Conservation (phyloP, 73 alveolate species). For the Tetrahymena elliotti region DNA sequence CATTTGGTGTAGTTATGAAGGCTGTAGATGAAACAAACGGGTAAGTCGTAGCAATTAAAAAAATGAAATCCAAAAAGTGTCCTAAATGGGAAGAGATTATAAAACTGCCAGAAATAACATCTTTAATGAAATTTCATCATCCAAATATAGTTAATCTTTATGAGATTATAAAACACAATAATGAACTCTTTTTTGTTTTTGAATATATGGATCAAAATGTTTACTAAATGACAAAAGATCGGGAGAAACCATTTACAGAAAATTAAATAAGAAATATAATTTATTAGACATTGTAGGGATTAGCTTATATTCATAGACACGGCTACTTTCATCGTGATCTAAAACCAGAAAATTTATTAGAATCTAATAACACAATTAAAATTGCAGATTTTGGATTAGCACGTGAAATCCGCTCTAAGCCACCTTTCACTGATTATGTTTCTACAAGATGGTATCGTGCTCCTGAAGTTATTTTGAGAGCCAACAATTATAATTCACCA, state of each 20-base stretch:
- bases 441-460: slow-evolving; percentile 99
- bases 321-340: slow-evolving; percentile 90
- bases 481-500: slow-evolving; percentile 97
- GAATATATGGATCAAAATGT: slow-evolving; percentile 96
- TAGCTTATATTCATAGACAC: slow-evolving; percentile 72
- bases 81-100: slow-evolving; percentile 88
- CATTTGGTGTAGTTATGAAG: slow-evolving; percentile 75
- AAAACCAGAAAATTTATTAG: slow-evolving; percentile 96
- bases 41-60: slow-evolving; percentile 65
- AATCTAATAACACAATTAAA: slow-evolving; percentile 87
- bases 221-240: slow-evolving; percentile 83
- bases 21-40: slow-evolving; percentile 76
- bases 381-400: slow-evolving; percentile 99
- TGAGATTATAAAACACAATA: slow-evolving; percentile 78
- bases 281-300: slow-evolving; percentile 88
- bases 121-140: slow-evolving; percentile 80
- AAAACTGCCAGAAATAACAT: slow-evolving; percentile 79
- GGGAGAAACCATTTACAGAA: slow-evolving; percentile 84
- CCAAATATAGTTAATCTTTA: slow-evolving; percentile 86
- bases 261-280: slow-evolving; percentile 82
- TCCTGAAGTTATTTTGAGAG: slow-evolving; percentile 95
- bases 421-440: slow-evolving; percentile 99
- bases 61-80: slow-evolving; percentile 57
- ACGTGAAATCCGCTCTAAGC: slow-evolving; percentile 97
- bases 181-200: slow-evolving; percentile 94